Evolutionary conservation across 345 rosid genomes (phyloP).

Genomic region (Hibiscus mutabilis): DNA sequence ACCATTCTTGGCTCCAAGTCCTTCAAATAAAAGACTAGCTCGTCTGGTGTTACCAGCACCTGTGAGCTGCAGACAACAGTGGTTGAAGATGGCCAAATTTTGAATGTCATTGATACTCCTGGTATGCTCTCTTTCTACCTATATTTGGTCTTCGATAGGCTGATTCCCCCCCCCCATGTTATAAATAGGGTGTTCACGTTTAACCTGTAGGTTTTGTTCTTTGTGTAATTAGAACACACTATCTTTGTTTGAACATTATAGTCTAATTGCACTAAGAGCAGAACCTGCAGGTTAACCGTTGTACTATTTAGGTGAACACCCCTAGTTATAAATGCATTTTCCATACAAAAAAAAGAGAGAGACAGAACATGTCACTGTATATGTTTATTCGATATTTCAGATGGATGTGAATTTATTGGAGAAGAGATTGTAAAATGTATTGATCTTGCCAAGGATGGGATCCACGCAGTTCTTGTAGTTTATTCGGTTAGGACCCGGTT

Average conservation of each 20-base stretch:
- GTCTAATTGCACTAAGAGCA: too few species aligned
- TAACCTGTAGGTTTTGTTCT: too few species aligned
- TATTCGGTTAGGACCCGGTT: constrained; percentile 56
- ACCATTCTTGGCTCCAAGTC: constrained; percentile 64
- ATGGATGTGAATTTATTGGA: constrained; percentile 48
- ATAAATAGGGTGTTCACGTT: too few species aligned
- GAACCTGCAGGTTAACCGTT: too few species aligned
- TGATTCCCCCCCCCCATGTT: background rate
- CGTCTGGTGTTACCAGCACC: constrained; percentile 60
- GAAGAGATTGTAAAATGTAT: constrained; percentile 78
- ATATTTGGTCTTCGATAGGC: too few species aligned
- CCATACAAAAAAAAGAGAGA: background rate
- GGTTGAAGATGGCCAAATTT: constrained; percentile 47
- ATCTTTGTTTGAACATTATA: too few species aligned
- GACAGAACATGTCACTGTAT: constrained; percentile 24
- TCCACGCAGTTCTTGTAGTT: constrained; percentile 67
- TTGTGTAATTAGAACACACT: too few species aligned
- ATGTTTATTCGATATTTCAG: constrained; percentile 61
- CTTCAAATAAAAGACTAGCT: constrained; percentile 59
- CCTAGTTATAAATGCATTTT: background rate
- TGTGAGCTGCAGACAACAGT: constrained; percentile 52
- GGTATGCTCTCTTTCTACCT: constrained; percentile 29
- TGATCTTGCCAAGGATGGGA: constrained; percentile 73
- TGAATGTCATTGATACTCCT: constrained; percentile 88
- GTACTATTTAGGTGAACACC: too few species aligned